phyloP scores from a whole-genome alignment of 805 yeast species.

The Saccharomycopsis synnaedendra region DNA sequence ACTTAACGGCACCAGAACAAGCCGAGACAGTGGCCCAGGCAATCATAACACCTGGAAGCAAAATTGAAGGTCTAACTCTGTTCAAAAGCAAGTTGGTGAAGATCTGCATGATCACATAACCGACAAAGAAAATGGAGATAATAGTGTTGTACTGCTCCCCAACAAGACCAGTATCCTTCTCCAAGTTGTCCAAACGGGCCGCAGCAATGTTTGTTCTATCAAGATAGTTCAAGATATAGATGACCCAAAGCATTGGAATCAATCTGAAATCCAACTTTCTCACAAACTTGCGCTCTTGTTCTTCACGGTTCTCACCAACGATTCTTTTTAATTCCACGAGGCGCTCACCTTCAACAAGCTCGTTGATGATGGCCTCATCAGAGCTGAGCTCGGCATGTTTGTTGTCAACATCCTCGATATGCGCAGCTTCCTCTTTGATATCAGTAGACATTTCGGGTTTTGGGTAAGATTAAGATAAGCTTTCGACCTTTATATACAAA shows the following conservation, averaged over 20 bases:
- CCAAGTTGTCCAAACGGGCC: constrained; percentile 38
- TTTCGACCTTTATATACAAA: too few relatives aligned
- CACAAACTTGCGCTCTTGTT: constrained; percentile 31
- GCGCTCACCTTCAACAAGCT: neutral
- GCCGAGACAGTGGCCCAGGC: constrained; percentile 24
- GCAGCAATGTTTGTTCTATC: constrained; percentile 38
- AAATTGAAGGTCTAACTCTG: constrained; percentile 39
- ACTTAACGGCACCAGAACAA: constrained; percentile 33
- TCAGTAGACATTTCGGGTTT: neutral
- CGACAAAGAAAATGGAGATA: constrained; percentile 36
- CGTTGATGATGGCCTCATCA: neutral
- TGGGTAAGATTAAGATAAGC: neutral
- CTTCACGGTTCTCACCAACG: constrained; percentile 31
- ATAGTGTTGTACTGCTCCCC: constrained; percentile 38
- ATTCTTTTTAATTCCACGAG: constrained; percentile 4
- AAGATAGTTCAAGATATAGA: constrained; percentile 40
- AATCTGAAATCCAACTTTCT: constrained; percentile 38
- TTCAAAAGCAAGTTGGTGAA: constrained; percentile 36
- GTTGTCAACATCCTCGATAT: neutral
- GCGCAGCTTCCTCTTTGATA: constrained; percentile 1
- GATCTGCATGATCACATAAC: constrained; percentile 36
- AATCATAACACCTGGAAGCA: constrained; percentile 37
- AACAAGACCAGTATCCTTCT: constrained; percentile 30
- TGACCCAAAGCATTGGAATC: constrained; percentile 37
- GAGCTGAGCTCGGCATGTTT: neutral